Evolutionary conservation across 2,329 filamentous ascomycete genomes (phyloP), one percentile per base, ranked within the genome.

Genomic region (Paramyrothecium roridum): DNA sequence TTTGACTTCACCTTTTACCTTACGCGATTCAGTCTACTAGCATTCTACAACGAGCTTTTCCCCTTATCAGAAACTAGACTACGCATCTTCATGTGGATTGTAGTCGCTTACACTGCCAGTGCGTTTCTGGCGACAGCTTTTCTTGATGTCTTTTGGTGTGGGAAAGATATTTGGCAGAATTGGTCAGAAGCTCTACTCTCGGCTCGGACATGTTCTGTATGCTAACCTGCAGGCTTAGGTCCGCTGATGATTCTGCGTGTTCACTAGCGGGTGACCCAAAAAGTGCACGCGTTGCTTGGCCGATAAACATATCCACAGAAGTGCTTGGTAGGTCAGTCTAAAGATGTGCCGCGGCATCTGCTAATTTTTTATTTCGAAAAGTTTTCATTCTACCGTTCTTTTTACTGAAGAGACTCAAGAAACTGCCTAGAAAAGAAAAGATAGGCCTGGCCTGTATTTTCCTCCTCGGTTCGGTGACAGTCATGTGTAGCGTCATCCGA

Each of bases 31-130:
- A 53, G 52, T 21, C 7, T 53, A 22, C 43, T 53, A 11, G 40
- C 40, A 3, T 53, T 53, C 52, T 53, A 48, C 19, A 33, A 53
- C 40, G 20, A 53, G 43, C 40, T 53, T 11, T 53, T 53, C 43
- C 52, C 52, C 4, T 8, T 30, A 48, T 48, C 43, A 4, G 43
- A 48, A 26, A 13, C 4, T 11, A 48, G 17, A 16, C 22, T 48
- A 26, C 52, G 52, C 3, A 30, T 34, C n/a, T 23, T 21, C 17
- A 20, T 53, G 8, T 53, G 43, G 21, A 19, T 33, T 16, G 52
- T 53, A 3, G 43, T 43, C 40, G 43, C 30, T 22, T 53, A 48
- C 40, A 53, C 23, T 21, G 43, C 48, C 6, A 10, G 7, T 34
- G 52, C 3, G 6, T 34, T 48, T 30, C 26, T 53, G 19, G 52